Evolutionary conservation across 2,329 filamentous ascomycete genomes (phyloP), one percentile per base, ranked within the genome.

Genomic region (Beauveria sp.): DNA sequence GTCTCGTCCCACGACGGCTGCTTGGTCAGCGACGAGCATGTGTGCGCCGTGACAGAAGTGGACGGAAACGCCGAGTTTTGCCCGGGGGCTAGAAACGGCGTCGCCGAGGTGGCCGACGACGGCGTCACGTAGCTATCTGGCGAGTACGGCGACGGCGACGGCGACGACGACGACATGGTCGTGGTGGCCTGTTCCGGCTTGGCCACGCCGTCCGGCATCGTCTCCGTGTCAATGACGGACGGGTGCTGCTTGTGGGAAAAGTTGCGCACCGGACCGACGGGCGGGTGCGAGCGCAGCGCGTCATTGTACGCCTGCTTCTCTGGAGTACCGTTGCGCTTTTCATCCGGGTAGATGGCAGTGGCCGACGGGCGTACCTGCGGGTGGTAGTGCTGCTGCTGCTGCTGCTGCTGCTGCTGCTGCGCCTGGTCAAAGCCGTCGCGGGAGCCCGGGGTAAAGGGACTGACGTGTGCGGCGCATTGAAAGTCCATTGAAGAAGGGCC

Each of bases 381-480:
- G 26, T 71, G 40, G 6, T 43, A 43, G 40, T 43, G 5, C 70
- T 68, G 5, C 66, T 67, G 66, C 74, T 22, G 50, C 18, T 6
- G 28, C 6, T 18, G 20, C 20, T 68, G 5, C 66, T 67, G 66
- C 74, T 22, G 50, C 18, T 6, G 28, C 6, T 18, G 20, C 20
- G 22, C 22, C 42, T 71, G 30, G 70, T 70, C 12, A 5, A 12
- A 38, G 5, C 70, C 67, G 4, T 67, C 67, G 66, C 74, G 74
- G 66, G 76, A 75, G 43, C 69, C 67, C 0, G 77, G 74, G 1
- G 74, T 75, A 18, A 72, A 68, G 1, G 75, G 74, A 9, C 74
- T 74, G 26, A 79, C 68, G 58, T 75, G 76, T 0, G 79, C 76
- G 62, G 80, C 78, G 70, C 81, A 83, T 38, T 76, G 76, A 70